Conservation (phyloP, 2,329 filamentous ascomycete species). For the Talaromyces marneffei region DNA sequence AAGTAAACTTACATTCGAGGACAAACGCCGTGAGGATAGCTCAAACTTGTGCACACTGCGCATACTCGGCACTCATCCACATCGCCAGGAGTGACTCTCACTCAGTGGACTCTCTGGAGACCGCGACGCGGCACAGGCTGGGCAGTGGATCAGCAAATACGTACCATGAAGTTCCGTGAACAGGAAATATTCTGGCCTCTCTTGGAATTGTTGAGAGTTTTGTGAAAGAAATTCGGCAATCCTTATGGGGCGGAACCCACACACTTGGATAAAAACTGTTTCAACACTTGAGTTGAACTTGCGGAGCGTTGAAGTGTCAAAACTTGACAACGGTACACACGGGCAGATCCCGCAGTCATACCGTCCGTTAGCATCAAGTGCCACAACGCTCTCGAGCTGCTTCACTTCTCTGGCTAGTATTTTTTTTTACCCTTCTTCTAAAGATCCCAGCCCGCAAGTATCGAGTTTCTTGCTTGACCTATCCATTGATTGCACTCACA, state of each 20-base stretch:
- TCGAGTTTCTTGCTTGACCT: background rate
- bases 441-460: too few relatives aligned
- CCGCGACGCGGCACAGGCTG: background rate
- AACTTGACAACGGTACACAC: too few relatives aligned
- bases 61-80: background rate
- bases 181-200: background rate
- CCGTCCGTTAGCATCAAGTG: too few relatives aligned
- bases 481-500: too few relatives aligned
- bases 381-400: too few relatives aligned
- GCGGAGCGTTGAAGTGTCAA: background rate
- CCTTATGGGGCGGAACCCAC: background rate
- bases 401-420: too few relatives aligned
- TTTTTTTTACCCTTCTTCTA: too few relatives aligned
- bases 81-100: too few relatives aligned
- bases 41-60: too few relatives aligned
- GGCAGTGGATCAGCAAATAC: background rate
- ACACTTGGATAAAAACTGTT: background rate
- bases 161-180: background rate
- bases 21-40: background rate
- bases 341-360: background rate
- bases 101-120: background rate
- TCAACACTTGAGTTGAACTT: background rate
- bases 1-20: background rate
- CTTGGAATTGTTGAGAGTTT: background rate
- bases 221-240: background rate